Conservation (phyloP, 2,329 filamentous ascomycete genomes). For the Geosmithia flava region DNA sequence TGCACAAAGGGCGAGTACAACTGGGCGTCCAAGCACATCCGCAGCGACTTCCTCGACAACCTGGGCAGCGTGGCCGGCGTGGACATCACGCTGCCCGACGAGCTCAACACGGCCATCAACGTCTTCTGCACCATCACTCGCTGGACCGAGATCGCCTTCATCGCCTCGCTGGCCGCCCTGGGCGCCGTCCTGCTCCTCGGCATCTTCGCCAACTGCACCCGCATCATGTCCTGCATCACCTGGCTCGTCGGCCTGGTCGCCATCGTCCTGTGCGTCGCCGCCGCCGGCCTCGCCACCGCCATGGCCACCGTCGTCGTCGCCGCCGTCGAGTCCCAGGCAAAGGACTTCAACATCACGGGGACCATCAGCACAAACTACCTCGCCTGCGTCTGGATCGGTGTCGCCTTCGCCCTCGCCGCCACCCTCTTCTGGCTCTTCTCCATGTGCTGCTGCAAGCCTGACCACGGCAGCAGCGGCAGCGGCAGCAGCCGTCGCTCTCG, state of each 20-base stretch:
- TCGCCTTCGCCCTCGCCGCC: conserved; percentile 62
- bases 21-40: conserved; percentile 65
- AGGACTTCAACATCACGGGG: conserved; percentile 57
- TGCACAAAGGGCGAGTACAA: conserved; percentile 63
- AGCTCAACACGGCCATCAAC: conserved; percentile 54
- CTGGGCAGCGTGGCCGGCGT: conserved; percentile 34
- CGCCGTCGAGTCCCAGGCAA: conserved; percentile 47
- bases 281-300: conserved; percentile 62
- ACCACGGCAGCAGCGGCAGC: conserved; percentile 15
- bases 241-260: conserved; percentile 62
- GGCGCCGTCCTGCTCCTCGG: conserved; percentile 64
- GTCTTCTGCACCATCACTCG: conserved; percentile 62
- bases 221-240: conserved; percentile 70
- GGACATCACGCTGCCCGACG: conserved; percentile 53
- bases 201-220: conserved; percentile 71
- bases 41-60: conserved; percentile 44
- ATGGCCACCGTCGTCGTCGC: conserved; percentile 59
- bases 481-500: no score
- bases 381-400: conserved; percentile 64
- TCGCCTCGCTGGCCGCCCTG: conserved; percentile 60
- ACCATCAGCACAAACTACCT: conserved; percentile 59
- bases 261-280: conserved; percentile 39
- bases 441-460: conserved; percentile 75
- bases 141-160: conserved; percentile 76
- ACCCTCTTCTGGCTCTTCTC: conserved; percentile 86